phyloP scores from a whole-genome alignment of 2,329 filamentous ascomycete genomes.

The Microcera coccophila region DNA sequence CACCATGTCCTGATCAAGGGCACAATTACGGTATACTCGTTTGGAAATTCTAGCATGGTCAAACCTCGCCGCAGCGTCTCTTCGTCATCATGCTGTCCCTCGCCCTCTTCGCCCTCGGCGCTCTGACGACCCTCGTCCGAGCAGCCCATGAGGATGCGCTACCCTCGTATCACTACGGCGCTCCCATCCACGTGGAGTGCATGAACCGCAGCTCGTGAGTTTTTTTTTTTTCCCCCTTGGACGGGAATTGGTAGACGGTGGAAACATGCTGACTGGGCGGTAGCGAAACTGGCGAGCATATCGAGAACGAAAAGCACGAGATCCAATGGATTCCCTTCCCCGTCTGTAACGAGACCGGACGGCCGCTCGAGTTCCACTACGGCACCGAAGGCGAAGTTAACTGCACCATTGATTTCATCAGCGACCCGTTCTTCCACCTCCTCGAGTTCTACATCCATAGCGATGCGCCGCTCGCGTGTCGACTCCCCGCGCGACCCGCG shows the following conservation, averaged over 20 bases:
- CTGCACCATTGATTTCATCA: slow-evolving; percentile 74
- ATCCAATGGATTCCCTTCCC: slow-evolving; percentile 92
- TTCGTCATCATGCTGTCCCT: slow-evolving; percentile 3
- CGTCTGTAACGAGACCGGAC: slow-evolving; percentile 79
- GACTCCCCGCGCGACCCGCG: slow-evolving; percentile 73
- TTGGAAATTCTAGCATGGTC: slow-evolving; percentile 4
- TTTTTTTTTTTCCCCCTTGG: too few relatives aligned
- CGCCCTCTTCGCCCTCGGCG: slow-evolving; percentile 14
- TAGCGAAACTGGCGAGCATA: slow-evolving; percentile 86
- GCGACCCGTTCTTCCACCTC: slow-evolving; percentile 79
- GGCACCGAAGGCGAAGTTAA: slow-evolving; percentile 77
- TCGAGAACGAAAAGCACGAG: slow-evolving; percentile 74
- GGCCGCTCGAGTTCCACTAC: slow-evolving; percentile 80
- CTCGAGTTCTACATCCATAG: slow-evolving; percentile 98
- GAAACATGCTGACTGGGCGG: background rate
- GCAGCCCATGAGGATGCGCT: slow-evolving; percentile 41
- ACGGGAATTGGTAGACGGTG: too few relatives aligned
- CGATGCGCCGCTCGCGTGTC: slow-evolving; percentile 88
- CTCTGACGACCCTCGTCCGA: slow-evolving; percentile 25
- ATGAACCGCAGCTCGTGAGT: slow-evolving; percentile 70
- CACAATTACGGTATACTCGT: slow-evolving; percentile 10
- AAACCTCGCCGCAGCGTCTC: background rate
- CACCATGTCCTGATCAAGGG: slow-evolving; percentile 18
- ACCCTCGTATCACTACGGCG: slow-evolving; percentile 63
- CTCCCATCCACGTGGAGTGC: slow-evolving; percentile 66